Evolutionary conservation across 2,329 filamentous ascomycete genomes (phyloP), one percentile per base, ranked within the genome.

Genomic region (Polytolypa hystricis): DNA sequence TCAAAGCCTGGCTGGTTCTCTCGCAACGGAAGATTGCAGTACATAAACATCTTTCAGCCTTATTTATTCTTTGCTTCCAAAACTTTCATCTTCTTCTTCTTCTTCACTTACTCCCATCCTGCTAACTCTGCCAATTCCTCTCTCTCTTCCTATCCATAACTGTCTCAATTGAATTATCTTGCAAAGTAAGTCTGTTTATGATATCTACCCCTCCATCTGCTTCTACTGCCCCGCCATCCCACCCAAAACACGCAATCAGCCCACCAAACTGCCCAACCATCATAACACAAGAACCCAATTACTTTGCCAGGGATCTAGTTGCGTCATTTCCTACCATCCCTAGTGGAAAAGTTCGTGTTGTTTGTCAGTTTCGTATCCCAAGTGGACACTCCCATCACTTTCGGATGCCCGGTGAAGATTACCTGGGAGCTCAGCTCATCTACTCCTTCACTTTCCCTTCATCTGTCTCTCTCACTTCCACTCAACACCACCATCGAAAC

Each of bases 91-190:
- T n/a, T n/a, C n/a, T n/a, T n/a, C n/a, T n/a, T n/a, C n/a, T n/a
- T n/a, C n/a, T n/a, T n/a, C n/a, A n/a, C n/a, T n/a, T n/a, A n/a
- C n/a, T n/a, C n/a, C n/a, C n/a, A n/a, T n/a, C n/a, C n/a, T n/a
- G n/a, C n/a, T n/a, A n/a, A n/a, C n/a, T n/a, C n/a, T n/a, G 9
- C 31, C 17, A 15, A 12, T 5, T 16, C 12, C 5, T 7, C 29
- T 4, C 10, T 30, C 29, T 30, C 18, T n/a, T 27, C 12, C 35
- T n/a, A 10, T 14, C 18, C 20, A 19, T 19, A 11, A 14, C 27
- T 26, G n/a, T 32, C 21, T 25, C 35, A 38, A 33, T 38, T 34
- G 37, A 16, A n/a, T n/a, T 29, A 11, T 10, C 18, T n/a, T 29
- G 14, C 5, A 23, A 35, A 35, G 33, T 35, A 35, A 30, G 25